Evolutionary conservation across 2,329 filamentous ascomycete species (phyloP).

Genomic region (Colletotrichum truncatum): DNA sequence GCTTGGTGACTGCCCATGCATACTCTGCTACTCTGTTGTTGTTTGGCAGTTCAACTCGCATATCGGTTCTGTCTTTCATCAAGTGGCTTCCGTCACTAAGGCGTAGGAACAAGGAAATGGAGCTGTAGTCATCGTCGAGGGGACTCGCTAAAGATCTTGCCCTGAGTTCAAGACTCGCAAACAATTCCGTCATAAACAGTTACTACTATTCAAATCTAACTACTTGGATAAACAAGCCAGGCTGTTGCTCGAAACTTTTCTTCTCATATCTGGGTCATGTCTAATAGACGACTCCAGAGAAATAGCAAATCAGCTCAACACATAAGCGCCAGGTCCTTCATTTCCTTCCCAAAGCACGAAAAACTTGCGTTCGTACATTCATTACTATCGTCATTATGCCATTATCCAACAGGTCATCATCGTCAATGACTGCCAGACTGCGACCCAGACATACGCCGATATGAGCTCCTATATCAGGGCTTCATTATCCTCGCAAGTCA

Average conservation of each 20-base stretch:
- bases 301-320: neutral
- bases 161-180: no score
- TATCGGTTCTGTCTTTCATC: no score
- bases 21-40: no score
- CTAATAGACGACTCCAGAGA: neutral
- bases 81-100: no score
- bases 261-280: slow-evolving; percentile 1
- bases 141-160: no score
- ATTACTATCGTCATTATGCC: slow-evolving; percentile 32
- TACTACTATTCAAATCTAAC: slow-evolving; percentile 25
- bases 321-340: neutral
- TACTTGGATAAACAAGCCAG: slow-evolving; percentile 15
- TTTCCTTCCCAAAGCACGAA: slow-evolving; percentile 24
- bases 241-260: slow-evolving; percentile 15
- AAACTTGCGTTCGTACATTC: slow-evolving; percentile 27
- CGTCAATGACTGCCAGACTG: slow-evolving; percentile 17
- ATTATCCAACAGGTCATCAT: slow-evolving; percentile 21
- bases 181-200: slow-evolving; percentile 12
- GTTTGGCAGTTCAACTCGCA: no score
- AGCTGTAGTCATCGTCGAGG: no score
- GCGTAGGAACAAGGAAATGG: no score
- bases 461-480: slow-evolving; percentile 2
- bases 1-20: no score
- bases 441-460: slow-evolving; percentile 26
- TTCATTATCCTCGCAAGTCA: neutral